Evolutionary conservation across 352 stramenopile genomes (phyloP).

Genomic region (Phytophthora crassamura): DNA sequence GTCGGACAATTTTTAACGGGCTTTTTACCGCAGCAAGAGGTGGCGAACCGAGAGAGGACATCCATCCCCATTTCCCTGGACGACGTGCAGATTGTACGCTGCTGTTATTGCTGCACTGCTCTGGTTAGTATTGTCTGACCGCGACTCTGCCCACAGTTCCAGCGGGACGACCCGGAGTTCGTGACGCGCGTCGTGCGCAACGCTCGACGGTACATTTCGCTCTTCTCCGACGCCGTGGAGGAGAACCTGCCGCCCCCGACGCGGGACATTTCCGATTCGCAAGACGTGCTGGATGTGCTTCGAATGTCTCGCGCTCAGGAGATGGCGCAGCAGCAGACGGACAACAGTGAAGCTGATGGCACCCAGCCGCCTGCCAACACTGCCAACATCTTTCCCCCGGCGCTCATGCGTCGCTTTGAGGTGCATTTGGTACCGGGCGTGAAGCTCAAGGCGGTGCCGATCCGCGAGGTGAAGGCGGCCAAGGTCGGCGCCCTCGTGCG

Average conservation of each 20-base stretch:
- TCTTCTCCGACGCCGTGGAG: constrained; percentile 91
- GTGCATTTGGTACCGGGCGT: constrained; percentile 82
- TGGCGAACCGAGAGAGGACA: constrained; percentile 85
- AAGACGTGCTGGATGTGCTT: constrained; percentile 89
- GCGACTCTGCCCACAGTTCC: constrained; percentile 47
- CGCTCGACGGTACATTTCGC: constrained; percentile 86
- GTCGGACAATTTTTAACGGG: too few species aligned
- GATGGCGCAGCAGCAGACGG: constrained; percentile 53
- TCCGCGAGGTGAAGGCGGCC: constrained; percentile 94
- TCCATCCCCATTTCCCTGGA: constrained; percentile 83
- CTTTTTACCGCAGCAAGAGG: constrained; percentile 69
- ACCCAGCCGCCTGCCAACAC: constrained; percentile 30
- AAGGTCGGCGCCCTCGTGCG: constrained; percentile 97
- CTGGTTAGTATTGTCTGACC: constrained; percentile 36
- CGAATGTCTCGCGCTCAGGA: constrained; percentile 82
- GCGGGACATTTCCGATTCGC: constrained; percentile 75
- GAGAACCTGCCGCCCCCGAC: constrained; percentile 86
- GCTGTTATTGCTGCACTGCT: constrained; percentile 59
- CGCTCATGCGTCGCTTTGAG: constrained; percentile 93
- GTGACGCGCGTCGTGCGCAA: constrained; percentile 88
- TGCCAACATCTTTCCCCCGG: constrained; percentile 88
- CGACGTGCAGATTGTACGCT: constrained; percentile 78
- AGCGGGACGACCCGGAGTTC: constrained; percentile 82
- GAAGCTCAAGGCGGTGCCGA: constrained; percentile 88
- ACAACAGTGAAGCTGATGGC: constrained; percentile 36